phyloP scores from a whole-genome alignment of 2,329 filamentous ascomycete genomes.

The Colletotrichum trifolii region DNA sequence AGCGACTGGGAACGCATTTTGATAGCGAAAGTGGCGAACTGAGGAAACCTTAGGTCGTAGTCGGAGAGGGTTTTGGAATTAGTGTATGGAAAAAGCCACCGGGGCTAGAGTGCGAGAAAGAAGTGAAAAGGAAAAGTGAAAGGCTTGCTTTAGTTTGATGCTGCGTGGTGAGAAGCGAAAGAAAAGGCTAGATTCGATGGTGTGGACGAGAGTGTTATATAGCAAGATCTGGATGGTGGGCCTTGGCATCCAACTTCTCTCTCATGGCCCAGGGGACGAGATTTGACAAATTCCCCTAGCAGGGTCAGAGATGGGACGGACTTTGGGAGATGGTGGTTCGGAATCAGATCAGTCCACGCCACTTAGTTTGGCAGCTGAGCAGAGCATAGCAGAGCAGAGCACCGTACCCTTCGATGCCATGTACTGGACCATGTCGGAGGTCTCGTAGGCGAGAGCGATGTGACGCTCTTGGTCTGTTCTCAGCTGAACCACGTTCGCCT shows the following conservation, averaged over 20 bases:
- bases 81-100: slow-evolving; percentile 25
- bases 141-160: slow-evolving; percentile 34
- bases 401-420: too few species aligned
- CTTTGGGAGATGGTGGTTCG: slow-evolving; percentile 14
- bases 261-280: slow-evolving; percentile 22
- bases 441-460: background rate
- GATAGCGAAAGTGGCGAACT: slow-evolving; percentile 30
- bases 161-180: slow-evolving; percentile 23
- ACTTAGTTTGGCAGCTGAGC: background rate
- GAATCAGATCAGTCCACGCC: slow-evolving; percentile 32
- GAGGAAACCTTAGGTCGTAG: slow-evolving; percentile 22
- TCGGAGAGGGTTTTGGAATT: slow-evolving; percentile 6
- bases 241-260: slow-evolving; percentile 34
- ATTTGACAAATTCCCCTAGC: slow-evolving; percentile 32
- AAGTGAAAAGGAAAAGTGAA: slow-evolving; percentile 27
- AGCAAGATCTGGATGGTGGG: slow-evolving; percentile 20
- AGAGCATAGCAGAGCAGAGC: slow-evolving; percentile 1
- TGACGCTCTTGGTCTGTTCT: slow-evolving; percentile 31
- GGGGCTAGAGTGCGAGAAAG: slow-evolving; percentile 24
- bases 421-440: too few species aligned
- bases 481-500: slow-evolving; percentile 28
- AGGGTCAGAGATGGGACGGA: slow-evolving; percentile 26
- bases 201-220: slow-evolving; percentile 36
- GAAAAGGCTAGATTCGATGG: slow-evolving; percentile 6
- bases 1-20: slow-evolving; percentile 42